phyloP scores from a whole-genome alignment of 495 filamentous ascomycete genomes.

The Aspergillus heteromorphus region DNA sequence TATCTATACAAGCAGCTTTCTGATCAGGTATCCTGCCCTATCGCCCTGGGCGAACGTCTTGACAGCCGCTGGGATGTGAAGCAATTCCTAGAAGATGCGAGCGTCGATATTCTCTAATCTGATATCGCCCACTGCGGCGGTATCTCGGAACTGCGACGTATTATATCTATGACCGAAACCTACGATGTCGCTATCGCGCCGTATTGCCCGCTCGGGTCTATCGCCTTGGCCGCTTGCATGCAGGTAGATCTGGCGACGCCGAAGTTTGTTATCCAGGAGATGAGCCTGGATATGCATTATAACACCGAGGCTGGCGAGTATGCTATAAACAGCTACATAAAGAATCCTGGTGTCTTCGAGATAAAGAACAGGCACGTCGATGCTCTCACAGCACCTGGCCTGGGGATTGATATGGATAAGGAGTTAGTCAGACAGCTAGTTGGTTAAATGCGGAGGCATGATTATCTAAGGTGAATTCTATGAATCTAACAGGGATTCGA shows the following conservation, averaged over 20 bases:
- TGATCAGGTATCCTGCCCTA: constrained; percentile 56
- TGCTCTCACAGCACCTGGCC: constrained; percentile 53
- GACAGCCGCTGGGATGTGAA: constrained; percentile 73
- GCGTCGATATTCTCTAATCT: constrained; percentile 71
- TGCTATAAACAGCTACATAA: constrained; percentile 64
- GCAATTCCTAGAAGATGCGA: constrained; percentile 62
- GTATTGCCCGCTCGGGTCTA: constrained; percentile 73
- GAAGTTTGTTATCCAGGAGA: constrained; percentile 79
- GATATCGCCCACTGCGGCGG: constrained; percentile 74
- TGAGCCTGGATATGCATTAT: constrained; percentile 77
- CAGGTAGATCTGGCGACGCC: constrained; percentile 59
- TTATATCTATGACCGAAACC: constrained; percentile 69
- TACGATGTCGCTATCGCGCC: constrained; percentile 75
- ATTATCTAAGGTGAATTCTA: constrained; percentile 58
- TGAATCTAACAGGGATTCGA: constrained; percentile 61
- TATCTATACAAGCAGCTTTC: constrained; percentile 50
- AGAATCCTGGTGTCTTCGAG: constrained; percentile 55
- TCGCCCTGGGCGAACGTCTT: constrained; percentile 72
- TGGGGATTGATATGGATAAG: constrained; percentile 76
- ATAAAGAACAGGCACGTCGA: constrained; percentile 65
- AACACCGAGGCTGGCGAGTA: constrained; percentile 56
- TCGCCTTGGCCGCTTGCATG: constrained; percentile 68
- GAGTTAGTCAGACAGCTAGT: constrained; percentile 51
- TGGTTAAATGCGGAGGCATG: constrained; percentile 49
- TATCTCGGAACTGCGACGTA: constrained; percentile 65